Evolutionary conservation across 495 filamentous ascomycete genomes (phyloP).

Genomic region (Podospora pseudoanserina): DNA sequence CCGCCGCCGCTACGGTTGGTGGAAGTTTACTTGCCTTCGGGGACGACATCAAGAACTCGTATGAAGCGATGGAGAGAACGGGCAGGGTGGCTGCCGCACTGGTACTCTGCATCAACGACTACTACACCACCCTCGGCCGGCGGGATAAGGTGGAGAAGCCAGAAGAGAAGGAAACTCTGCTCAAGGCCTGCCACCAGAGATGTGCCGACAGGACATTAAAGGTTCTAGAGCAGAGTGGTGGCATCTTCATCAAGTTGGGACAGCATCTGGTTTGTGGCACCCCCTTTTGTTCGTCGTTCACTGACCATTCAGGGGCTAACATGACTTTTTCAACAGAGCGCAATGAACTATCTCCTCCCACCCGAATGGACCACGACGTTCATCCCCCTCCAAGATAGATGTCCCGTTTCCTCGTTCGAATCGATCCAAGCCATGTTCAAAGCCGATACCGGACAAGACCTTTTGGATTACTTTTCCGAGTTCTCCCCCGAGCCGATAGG

Average conservation of each 20-base stretch:
- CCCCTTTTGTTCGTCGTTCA: neutral
- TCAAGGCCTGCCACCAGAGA: slow-evolving; percentile 85
- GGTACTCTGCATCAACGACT: slow-evolving; percentile 84
- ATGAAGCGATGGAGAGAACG: slow-evolving; percentile 69
- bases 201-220: slow-evolving; percentile 80
- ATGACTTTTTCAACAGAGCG: slow-evolving; percentile 49
- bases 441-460: slow-evolving; percentile 72
- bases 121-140: slow-evolving; percentile 73
- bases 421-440: slow-evolving; percentile 84
- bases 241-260: slow-evolving; percentile 96
- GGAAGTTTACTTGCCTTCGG: slow-evolving; percentile 57
- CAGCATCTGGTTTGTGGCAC: slow-evolving; percentile 68
- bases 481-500: slow-evolving; percentile 81
- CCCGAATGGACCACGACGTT: slow-evolving; percentile 95
- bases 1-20: slow-evolving; percentile 40
- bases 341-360: slow-evolving; percentile 94
- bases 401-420: slow-evolving; percentile 86
- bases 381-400: slow-evolving; percentile 92
- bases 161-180: slow-evolving; percentile 58
- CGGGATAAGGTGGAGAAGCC: slow-evolving; percentile 55
- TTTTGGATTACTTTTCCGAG: slow-evolving; percentile 77
- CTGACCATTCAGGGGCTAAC: neutral
- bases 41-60: slow-evolving; percentile 69
- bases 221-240: slow-evolving; percentile 90
- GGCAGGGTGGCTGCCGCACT: slow-evolving; percentile 75